These are phyloP conservation scores for Purshia tridentata DNA, from an alignment of 306 rosid genomes.

Conservation along the genomic window DNA sequence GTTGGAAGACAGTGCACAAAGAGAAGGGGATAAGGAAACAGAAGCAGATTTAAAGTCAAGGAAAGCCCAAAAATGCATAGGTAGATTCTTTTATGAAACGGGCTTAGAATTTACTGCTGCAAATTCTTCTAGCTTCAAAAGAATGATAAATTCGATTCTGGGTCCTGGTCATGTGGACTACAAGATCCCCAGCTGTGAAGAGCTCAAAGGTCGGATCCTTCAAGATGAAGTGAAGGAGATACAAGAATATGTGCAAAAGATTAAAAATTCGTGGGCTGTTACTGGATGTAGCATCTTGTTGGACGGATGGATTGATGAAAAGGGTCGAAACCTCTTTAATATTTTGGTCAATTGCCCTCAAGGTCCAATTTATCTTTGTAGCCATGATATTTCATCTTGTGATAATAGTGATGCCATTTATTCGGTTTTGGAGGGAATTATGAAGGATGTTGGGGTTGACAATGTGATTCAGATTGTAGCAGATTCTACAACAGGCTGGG, in stretches of 20 bases:
- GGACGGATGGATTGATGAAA: conserved; percentile 28
- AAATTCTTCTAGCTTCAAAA: conserved; percentile 19
- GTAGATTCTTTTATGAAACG: conserved; percentile 33
- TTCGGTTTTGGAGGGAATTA: conserved; percentile 17
- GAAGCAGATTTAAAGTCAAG: neutral
- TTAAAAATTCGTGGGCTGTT: conserved; percentile 26
- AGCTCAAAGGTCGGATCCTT: conserved; percentile 28
- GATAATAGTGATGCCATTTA: neutral
- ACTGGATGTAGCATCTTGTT: conserved; percentile 35
- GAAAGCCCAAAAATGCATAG: conserved; percentile 15
- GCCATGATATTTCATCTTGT: conserved; percentile 19
- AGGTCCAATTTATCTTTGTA: conserved; percentile 24
- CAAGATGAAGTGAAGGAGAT: conserved; percentile 30
- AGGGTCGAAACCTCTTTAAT: conserved; percentile 25
- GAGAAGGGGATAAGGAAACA: conserved; percentile 5
- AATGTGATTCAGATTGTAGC: conserved; percentile 28
- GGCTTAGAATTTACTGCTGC: conserved; percentile 21
- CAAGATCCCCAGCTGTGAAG: conserved; percentile 25
- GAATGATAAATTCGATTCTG: conserved; percentile 7
- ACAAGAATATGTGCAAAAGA: conserved; percentile 18
- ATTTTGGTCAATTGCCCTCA: conserved; percentile 30
- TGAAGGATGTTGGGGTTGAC: conserved; percentile 16
- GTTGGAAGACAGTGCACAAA: neutral
- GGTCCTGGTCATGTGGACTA: conserved; percentile 15
- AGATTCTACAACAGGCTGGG: conserved; percentile 27